phyloP scores from a whole-genome alignment of 2,329 filamentous ascomycete genomes.

The Biscogniauxia marginata region DNA sequence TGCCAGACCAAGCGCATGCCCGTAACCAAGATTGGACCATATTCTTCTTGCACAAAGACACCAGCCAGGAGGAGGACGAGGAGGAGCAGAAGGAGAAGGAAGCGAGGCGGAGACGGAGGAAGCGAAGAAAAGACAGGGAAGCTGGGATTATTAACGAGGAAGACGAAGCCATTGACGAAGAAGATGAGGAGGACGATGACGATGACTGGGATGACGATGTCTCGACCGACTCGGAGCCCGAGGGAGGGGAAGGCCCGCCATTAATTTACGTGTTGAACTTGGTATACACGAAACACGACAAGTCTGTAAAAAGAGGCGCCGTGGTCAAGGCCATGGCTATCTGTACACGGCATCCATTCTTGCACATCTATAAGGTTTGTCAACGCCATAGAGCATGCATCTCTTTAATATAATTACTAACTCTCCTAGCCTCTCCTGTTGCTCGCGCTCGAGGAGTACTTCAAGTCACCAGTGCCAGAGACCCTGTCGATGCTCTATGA shows the following conservation, averaged over 20 bases:
- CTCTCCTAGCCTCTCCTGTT: slow-evolving; percentile 72
- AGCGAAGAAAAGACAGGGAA: slow-evolving; percentile 50
- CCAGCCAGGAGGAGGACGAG: slow-evolving; percentile 78
- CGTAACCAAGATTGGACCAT: slow-evolving; percentile 98
- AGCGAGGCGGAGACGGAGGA: slow-evolving; percentile 50
- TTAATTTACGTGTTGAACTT: slow-evolving; percentile 96
- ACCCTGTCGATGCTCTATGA: slow-evolving; percentile 87
- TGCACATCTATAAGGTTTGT: slow-evolving; percentile 94
- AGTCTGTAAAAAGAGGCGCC: slow-evolving; percentile 86
- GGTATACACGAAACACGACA: slow-evolving; percentile 97
- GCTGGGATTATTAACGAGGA: slow-evolving; percentile 49
- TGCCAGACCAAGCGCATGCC: slow-evolving; percentile 94
- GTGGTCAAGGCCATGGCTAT: slow-evolving; percentile 99
- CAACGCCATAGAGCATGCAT: slow-evolving; percentile 4
- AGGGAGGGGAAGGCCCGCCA: slow-evolving; percentile 78
- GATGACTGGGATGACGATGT: slow-evolving; percentile 45
- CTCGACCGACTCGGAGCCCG: slow-evolving; percentile 61
- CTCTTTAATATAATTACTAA: slow-evolving; percentile 13
- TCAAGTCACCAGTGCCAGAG: slow-evolving; percentile 84
- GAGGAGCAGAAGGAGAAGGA: slow-evolving; percentile 61
- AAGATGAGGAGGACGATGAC: slow-evolving; percentile 48
- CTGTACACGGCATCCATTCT: slow-evolving; percentile 92
- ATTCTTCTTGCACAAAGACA: slow-evolving; percentile 97
- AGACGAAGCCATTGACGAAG: slow-evolving; percentile 40
- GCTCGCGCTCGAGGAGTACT: slow-evolving; percentile 93